Base-by-base conservation (phyloP, 768 basidiomycete species). In the Leccinum fibrillosum region DNA sequence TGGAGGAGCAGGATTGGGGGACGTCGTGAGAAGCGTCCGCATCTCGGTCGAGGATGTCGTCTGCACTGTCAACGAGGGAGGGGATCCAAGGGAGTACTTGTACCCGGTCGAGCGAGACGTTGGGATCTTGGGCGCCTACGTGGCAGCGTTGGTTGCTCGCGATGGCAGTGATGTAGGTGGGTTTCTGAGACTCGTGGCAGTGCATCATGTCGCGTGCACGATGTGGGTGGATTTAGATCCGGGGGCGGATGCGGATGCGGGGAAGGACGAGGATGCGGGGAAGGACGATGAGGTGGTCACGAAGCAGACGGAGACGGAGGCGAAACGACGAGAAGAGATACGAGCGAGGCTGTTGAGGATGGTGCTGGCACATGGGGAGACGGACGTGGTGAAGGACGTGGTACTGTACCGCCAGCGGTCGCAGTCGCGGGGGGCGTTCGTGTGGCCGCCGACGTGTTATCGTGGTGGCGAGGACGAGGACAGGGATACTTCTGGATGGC, bases 171-270 rank as follows among this genome's bases (percentile, higher is more conserved):
- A 69, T 19, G 61, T 81, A 1, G 76, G 81, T 5, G 89, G 82
- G 0, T 89, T 94, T 65, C 62, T 89, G 57, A 76, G 82, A 48
- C 71, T 86, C 45, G 73, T 94, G 8, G 90, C 90, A 2, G 64
- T 92, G 13, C 92, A 94, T 66, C 93, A 95, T 66, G 70, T 94
- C 23, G 85, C 93, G 11, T 80, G 79, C 51, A 85, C 78, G 63
- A 82, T 93, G 26, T 93, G 92, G 92, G 78, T 75, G 3, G 89
- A 90, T 66, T 64, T 88, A 32, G 68, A 64, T 42, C 64, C 63
- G n/a, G 66, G 62, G 2, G 66, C 39, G 4, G 53, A 42, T 2
- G 55, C 5, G 28, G 13, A 50, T n/a, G 26, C 48, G 15, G 48
- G 26, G 11, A 47, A 39, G 2, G 64, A 52, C 5, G 58, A 54